Evolutionary conservation across 768 basidiomycete species (phyloP).

Genomic region (Boletus subparvulus): DNA sequence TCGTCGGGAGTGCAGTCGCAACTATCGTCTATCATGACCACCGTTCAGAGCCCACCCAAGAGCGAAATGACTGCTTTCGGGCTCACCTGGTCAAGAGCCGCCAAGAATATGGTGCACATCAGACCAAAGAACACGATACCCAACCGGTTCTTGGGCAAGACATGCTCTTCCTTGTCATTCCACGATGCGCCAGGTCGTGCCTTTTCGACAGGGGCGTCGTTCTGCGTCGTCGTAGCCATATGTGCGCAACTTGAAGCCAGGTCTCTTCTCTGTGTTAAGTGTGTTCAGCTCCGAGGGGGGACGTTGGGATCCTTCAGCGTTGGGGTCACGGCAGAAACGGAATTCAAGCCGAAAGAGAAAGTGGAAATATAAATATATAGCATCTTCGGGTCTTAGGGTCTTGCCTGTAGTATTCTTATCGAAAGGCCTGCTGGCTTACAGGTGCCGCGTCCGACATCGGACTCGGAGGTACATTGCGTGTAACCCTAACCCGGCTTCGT

Average conservation of each 20-base stretch:
- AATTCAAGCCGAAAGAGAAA: not conserved
- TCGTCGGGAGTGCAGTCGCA: constrained; percentile 75
- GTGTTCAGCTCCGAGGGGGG: not conserved
- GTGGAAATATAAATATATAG: not conserved
- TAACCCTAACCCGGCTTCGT: not conserved
- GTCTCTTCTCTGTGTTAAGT: not conserved
- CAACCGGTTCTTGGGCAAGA: constrained; percentile 41
- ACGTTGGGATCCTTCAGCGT: not conserved
- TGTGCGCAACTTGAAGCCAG: not conserved
- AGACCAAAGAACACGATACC: constrained; percentile 29
- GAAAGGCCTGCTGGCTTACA: not conserved
- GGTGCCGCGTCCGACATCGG: not conserved
- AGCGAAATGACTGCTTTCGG: not conserved
- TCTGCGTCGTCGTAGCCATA: constrained; percentile 10
- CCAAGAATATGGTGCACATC: constrained; percentile 34
- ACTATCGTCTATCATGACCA: constrained; percentile 53
- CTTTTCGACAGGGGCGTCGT: constrained; percentile 17
- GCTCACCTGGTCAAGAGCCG: constrained; percentile 60
- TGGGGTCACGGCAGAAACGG: not conserved
- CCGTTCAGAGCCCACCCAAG: not conserved
- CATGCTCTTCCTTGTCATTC: constrained; percentile 53
- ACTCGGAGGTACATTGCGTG: not conserved
- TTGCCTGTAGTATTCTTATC: not conserved
- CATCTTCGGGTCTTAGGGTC: too few relatives aligned
- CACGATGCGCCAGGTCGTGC: constrained; percentile 49